Percentiles rank a stretch among this genome's conserved stretches.
These are phyloP conservation scores for Colletotrichum sp. DNA, from an alignment of 2,329 filamentous ascomycete genomes.

Conservation along the genomic window DNA sequence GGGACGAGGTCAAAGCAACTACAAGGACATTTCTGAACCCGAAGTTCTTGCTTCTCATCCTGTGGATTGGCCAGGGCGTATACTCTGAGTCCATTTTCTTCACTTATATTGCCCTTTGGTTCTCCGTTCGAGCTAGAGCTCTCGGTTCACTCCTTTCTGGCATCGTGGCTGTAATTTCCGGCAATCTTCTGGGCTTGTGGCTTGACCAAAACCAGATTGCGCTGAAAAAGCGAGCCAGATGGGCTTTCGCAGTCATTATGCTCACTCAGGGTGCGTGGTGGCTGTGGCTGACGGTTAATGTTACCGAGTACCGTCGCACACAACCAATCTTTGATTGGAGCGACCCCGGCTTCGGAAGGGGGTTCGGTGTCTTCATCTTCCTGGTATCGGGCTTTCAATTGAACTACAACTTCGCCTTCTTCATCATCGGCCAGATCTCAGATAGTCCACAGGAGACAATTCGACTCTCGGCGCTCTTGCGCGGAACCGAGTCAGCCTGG, in stretches of 20 bases:
- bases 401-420: conserved; percentile 76
- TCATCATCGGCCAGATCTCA: conserved; percentile 68
- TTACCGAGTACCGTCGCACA: conserved; percentile 60
- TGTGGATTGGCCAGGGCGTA: conserved; percentile 54
- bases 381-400: conserved; percentile 70
- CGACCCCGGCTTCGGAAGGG: conserved; percentile 46
- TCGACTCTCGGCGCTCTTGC: conserved; percentile 65
- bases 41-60: conserved; percentile 51
- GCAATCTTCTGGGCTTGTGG: conserved; percentile 67
- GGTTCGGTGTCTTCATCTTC: conserved; percentile 60
- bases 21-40: conserved; percentile 46
- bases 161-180: conserved; percentile 64
- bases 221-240: conserved; percentile 56
- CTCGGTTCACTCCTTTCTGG: conserved; percentile 50
- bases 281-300: conserved; percentile 69
- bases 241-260: conserved; percentile 55
- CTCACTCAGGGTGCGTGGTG: conserved; percentile 69
- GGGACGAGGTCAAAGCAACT: conserved; percentile 62
- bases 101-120: conserved; percentile 50
- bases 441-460: conserved; percentile 64
- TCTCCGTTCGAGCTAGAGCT: conserved; percentile 52
- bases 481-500: conserved; percentile 71
- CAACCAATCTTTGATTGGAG: conserved; percentile 56
- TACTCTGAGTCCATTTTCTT: conserved; percentile 47
- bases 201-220: conserved; percentile 59